phyloP scores from a whole-genome alignment of 2,329 filamentous ascomycete species.

The Diaporthe helianthi region DNA sequence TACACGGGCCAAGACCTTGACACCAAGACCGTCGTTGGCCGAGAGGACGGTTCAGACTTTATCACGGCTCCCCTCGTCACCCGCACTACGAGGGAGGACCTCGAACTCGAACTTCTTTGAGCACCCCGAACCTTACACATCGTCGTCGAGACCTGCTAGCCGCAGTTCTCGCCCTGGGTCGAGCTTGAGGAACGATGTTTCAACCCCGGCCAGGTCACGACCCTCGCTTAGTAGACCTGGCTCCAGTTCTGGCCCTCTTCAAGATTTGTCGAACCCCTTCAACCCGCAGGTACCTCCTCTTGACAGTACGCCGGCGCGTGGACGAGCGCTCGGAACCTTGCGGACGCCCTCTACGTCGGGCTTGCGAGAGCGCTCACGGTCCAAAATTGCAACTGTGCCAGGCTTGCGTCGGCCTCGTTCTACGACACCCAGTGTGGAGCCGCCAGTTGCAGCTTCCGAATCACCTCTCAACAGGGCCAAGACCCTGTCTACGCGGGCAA shows the following conservation, averaged over 20 bases:
- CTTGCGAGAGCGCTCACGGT: slow-evolving; percentile 37
- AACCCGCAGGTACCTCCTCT: slow-evolving; percentile 52
- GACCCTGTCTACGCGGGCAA: slow-evolving; percentile 52
- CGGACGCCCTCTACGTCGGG: slow-evolving; percentile 45
- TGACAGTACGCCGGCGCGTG: slow-evolving; percentile 52
- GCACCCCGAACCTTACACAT: slow-evolving; percentile 65
- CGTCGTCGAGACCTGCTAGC: slow-evolving; percentile 56
- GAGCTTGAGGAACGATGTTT: slow-evolving; percentile 68
- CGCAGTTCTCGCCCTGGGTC: slow-evolving; percentile 60
- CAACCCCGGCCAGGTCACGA: slow-evolving; percentile 57
- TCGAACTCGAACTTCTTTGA: slow-evolving; percentile 81
- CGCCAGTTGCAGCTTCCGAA: slow-evolving; percentile 39
- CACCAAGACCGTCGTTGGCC: slow-evolving; percentile 67
- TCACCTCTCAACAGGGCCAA: slow-evolving; percentile 54
- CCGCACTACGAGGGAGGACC: slow-evolving; percentile 68
- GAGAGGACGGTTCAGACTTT: slow-evolving; percentile 89
- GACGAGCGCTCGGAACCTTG: slow-evolving; percentile 44
- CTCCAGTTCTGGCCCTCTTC: slow-evolving; percentile 59
- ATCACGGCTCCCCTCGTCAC: slow-evolving; percentile 78
- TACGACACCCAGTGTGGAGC: slow-evolving; percentile 51
- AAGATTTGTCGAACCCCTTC: slow-evolving; percentile 52
- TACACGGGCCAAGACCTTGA: slow-evolving; percentile 27
- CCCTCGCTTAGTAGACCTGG: slow-evolving; percentile 59
- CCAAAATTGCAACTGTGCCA: slow-evolving; percentile 45
- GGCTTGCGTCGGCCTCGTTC: slow-evolving; percentile 43